These are phyloP conservation scores for Jaminaea rosea DNA, from an alignment of 1,284 basidiomycete genomes.

Conservation along the genomic window DNA sequence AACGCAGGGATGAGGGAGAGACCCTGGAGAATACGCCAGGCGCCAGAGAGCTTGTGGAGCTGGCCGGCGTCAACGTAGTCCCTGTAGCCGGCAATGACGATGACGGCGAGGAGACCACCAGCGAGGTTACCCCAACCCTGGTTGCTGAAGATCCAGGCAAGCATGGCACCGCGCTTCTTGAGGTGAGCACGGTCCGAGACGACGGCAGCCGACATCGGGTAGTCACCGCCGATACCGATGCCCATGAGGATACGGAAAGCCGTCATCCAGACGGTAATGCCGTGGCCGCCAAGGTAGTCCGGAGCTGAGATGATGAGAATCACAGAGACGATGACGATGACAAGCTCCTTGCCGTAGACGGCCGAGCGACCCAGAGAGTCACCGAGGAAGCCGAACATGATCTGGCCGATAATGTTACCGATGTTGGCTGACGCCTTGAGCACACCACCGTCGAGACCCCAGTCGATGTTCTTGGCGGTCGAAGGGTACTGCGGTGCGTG, in stretches of 20 bases:
- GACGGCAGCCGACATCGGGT: constrained; percentile 59
- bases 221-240: constrained; percentile 64
- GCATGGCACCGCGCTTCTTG: constrained; percentile 35
- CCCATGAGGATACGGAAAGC: constrained; percentile 39
- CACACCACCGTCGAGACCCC: constrained; percentile 42
- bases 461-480: constrained; percentile 31
- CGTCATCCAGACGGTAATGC: constrained; percentile 40
- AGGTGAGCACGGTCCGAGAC: constrained; percentile 35
- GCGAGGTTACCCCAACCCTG: constrained; percentile 35
- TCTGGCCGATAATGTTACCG: constrained; percentile 40
- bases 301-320: constrained; percentile 42
- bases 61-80: constrained; percentile 26
- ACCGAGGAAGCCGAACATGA: constrained; percentile 41
- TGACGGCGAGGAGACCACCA: constrained; percentile 60
- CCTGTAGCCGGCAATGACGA: constrained; percentile 65
- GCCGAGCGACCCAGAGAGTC: constrained; percentile 41
- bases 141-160: constrained; percentile 50
- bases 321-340: constrained; percentile 38
- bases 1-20: constrained; percentile 33
- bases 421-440: constrained; percentile 43
- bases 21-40: constrained; percentile 46
- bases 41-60: constrained; percentile 37
- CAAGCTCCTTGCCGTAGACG: constrained; percentile 42
- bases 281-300: constrained; percentile 31
- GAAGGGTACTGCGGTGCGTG: too few species aligned